Conservation (phyloP, 2,329 filamentous ascomycete genomes). For the Fusarium agapanthi region DNA sequence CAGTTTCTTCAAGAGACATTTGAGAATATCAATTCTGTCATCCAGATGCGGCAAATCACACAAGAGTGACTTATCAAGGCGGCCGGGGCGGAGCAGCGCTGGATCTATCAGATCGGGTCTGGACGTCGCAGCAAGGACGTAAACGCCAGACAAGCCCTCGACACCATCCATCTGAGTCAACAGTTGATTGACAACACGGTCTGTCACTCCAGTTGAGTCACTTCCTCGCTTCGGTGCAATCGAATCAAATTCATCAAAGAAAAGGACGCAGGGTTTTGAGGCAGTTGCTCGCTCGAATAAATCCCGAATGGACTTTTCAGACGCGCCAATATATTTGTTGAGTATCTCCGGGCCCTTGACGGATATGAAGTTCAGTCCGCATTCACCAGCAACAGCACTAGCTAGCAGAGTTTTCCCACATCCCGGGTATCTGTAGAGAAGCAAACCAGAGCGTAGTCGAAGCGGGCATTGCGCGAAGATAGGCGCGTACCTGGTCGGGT, state of each 20-base stretch:
- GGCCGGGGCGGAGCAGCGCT: constrained; percentile 86
- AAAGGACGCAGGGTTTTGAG: constrained; percentile 90
- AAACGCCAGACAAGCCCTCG: constrained; percentile 92
- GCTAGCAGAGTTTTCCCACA: constrained; percentile 97
- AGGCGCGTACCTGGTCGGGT: constrained; percentile 96
- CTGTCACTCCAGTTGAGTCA: constrained; percentile 95
- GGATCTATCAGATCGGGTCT: constrained; percentile 95
- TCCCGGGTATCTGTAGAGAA: constrained; percentile 94
- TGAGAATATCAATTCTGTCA: constrained; percentile 82
- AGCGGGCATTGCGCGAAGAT: constrained; percentile 97
- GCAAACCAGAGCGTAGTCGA: constrained; percentile 88
- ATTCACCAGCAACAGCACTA: constrained; percentile 94
- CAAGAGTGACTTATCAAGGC: constrained; percentile 90
- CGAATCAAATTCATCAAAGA: constrained; percentile 98
- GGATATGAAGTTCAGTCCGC: constrained; percentile 96
- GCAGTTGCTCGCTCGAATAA: constrained; percentile 92
- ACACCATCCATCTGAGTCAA: constrained; percentile 99
- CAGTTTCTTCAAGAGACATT: not conserved
- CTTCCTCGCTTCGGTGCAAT: constrained; percentile 97
- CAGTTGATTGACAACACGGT: constrained; percentile 96
- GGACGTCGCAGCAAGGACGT: constrained; percentile 93
- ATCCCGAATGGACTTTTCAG: constrained; percentile 94
- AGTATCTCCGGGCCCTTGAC: constrained; percentile 98
- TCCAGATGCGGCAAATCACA: constrained; percentile 85
- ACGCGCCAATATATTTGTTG: constrained; percentile 99